Conservation (phyloP, 495 filamentous ascomycete genomes). For the Podospora pseudocomata region DNA sequence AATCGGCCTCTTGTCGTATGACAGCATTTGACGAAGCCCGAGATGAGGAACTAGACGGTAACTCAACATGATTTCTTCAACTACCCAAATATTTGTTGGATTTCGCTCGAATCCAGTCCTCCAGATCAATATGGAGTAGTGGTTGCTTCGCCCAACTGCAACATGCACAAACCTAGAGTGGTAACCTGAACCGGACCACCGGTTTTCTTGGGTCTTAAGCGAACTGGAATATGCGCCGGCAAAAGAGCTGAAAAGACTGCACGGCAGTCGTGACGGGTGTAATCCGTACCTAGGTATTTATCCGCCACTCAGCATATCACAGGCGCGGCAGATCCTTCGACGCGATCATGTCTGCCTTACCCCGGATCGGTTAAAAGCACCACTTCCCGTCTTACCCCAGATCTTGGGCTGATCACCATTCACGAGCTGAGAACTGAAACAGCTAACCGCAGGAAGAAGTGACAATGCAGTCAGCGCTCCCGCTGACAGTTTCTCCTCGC, state of each 20-base stretch:
- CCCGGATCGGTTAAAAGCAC: conserved; percentile 34
- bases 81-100: too few species aligned
- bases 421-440: conserved; percentile 2
- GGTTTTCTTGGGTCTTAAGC: not conserved
- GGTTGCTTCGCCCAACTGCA: too few species aligned
- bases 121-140: too few species aligned
- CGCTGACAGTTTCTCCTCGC: not conserved
- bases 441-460: conserved; percentile 14
- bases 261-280: not conserved
- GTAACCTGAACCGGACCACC: not conserved
- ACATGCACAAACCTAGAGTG: too few species aligned
- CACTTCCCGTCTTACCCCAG: conserved; percentile 6
- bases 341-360: conserved; percentile 22
- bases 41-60: too few species aligned
- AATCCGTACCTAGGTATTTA: conserved; percentile 22
- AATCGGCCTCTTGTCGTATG: too few species aligned
- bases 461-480: not conserved
- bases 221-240: not conserved
- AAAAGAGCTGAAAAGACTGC: not conserved
- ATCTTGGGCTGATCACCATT: conserved; percentile 2
- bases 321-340: conserved; percentile 23
- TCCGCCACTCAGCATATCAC: conserved; percentile 13
- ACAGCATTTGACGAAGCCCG: too few species aligned
- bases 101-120: too few species aligned
- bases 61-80: too few species aligned